Evolutionary conservation across 768 basidiomycete genomes (phyloP).

Genomic region (Chlorophyllum brunneum): DNA sequence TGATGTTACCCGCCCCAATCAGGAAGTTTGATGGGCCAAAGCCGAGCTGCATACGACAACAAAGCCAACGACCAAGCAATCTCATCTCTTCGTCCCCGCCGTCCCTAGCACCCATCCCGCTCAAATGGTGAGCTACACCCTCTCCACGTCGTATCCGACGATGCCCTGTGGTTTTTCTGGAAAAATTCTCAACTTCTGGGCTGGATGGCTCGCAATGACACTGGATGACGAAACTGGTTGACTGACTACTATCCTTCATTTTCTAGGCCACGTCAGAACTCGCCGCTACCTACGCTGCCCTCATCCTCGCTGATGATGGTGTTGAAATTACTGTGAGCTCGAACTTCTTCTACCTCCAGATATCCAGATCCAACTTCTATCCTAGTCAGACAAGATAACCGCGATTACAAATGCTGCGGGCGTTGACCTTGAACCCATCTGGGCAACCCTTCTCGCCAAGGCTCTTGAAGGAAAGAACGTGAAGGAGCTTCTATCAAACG

Average conservation of each 20-base stretch:
- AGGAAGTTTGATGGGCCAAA: background rate
- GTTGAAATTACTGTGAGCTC: slow-evolving; percentile 96
- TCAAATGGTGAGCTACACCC: slow-evolving; percentile 6
- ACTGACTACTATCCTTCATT: slow-evolving; percentile 6
- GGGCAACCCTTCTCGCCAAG: slow-evolving; percentile 95
- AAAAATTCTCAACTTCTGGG: background rate
- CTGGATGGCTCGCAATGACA: slow-evolving; percentile 2
- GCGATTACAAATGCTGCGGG: slow-evolving; percentile 81
- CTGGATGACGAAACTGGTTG: slow-evolving; percentile 13
- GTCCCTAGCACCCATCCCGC: background rate
- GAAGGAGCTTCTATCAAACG: slow-evolving; percentile 92
- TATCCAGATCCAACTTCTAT: background rate
- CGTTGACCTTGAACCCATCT: slow-evolving; percentile 92
- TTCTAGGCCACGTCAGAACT: slow-evolving; percentile 63
- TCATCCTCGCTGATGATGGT: slow-evolving; percentile 97
- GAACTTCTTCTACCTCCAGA: slow-evolving; percentile 20
- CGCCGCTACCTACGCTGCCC: slow-evolving; percentile 92
- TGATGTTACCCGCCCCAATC: background rate
- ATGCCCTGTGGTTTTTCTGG: background rate
- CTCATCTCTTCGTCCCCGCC: background rate
- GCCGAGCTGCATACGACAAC: background rate
- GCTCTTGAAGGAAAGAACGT: slow-evolving; percentile 98
- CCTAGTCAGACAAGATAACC: slow-evolving; percentile 86
- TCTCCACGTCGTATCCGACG: background rate
- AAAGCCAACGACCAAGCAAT: slow-evolving; percentile 1